Evolutionary conservation across 768 basidiomycete species (phyloP), one percentile per base, ranked within the genome.

Genomic region (Crucibulum laeve): DNA sequence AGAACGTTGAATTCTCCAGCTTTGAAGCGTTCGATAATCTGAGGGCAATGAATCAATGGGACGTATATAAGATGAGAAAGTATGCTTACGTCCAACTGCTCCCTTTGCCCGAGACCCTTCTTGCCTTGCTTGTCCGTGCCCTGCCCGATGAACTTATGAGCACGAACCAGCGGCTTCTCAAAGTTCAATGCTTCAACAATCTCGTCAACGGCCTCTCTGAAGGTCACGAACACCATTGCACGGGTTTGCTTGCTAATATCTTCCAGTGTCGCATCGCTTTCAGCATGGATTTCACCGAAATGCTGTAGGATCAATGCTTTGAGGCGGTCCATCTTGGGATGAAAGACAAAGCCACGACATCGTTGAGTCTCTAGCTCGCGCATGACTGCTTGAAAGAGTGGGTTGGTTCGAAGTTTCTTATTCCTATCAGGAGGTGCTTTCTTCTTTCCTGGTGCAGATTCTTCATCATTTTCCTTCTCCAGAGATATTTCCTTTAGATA

Each of bases 181-280:
- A 72, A 66, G 54, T 90, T 87, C 43, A 99, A 67, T 35, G 81
- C 73, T 32, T 82, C 78, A 17, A 94, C 88, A 32, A 98, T 82
- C 63, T 97, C 93, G 46, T 94, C 89, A 8, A 98, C 91, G 25
- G 84, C 89, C 42, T 88, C 82, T 44, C 96, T 73, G 60, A 79
- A 94, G n/a, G 87, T 84, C 41, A 87, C 86, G 58, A 98, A 99
- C 14, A 99, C 89, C 87, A 98, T 99, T 15, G 85, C 89, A 48
- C 84, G 76, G 1, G 91, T 91, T 77, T 36, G 76, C 87, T 47
- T 54, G 22, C 60, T 5, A 63, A 59, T 36, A 8, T 55, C 55
- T 4, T 48, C 61, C 64, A 11, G 63, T 68, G 21, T n/a, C n/a
- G 53, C 58, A 10, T 60, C 72, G 15, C 64, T 63, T 5, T 74